phyloP scores from a whole-genome alignment of 371 early-diverging fungal genomes.

The Homolaphlyctis polyrhiza region DNA sequence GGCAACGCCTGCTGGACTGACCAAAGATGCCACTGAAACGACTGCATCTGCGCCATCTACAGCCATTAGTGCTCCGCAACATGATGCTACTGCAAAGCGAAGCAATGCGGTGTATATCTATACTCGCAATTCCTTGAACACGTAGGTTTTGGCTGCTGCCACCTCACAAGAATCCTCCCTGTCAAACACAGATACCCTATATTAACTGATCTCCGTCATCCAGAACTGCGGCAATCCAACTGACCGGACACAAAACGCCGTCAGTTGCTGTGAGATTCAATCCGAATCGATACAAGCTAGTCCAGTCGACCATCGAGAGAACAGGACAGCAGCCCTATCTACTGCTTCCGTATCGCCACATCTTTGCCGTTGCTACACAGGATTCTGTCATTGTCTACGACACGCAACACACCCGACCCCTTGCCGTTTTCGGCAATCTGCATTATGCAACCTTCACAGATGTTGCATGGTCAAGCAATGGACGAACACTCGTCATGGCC shows the following conservation, averaged over 20 bases:
- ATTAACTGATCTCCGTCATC: no score
- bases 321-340: slow-evolving; percentile 5
- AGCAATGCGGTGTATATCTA: slow-evolving; percentile 44
- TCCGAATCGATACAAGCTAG: slow-evolving; percentile 35
- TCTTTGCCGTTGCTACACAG: slow-evolving; percentile 83
- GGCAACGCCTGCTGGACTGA: slow-evolving; percentile 76
- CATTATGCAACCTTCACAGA: slow-evolving; percentile 91
- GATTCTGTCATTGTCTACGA: slow-evolving; percentile 78
- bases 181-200: background rate
- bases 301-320: background rate
- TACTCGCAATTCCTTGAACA: slow-evolving; percentile 41
- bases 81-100: background rate
- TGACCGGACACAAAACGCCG: slow-evolving; percentile 71
- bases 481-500: slow-evolving; percentile 63
- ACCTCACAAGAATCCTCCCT: background rate
- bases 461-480: slow-evolving; percentile 78
- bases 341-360: slow-evolving; percentile 61
- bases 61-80: background rate
- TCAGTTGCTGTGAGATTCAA: slow-evolving; percentile 76
- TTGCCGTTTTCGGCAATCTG: slow-evolving; percentile 71
- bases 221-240: slow-evolving; percentile 61
- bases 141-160: slow-evolving; percentile 10
- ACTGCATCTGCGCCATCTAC: background rate
- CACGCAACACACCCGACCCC: slow-evolving; percentile 67
- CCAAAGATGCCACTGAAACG: slow-evolving; percentile 2